These are phyloP conservation scores for Yarrowia keelungensis DNA, from an alignment of 805 yeast species.

Conservation along the genomic window DNA sequence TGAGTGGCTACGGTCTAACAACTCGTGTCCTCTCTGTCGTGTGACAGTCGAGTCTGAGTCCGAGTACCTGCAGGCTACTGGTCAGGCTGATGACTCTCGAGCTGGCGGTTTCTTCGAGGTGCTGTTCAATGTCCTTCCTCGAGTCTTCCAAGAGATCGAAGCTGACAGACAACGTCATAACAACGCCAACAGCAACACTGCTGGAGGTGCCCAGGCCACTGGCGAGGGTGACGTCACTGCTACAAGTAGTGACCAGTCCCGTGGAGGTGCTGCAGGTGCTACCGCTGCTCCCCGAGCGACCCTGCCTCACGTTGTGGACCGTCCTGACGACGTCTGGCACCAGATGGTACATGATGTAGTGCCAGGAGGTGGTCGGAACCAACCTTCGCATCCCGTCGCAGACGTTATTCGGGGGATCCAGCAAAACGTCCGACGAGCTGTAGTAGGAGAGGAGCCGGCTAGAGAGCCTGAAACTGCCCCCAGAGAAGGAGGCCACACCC, in stretches of 20 bases:
- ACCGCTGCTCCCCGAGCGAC: not conserved
- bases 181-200: not conserved
- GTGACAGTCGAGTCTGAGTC: constrained; percentile 55
- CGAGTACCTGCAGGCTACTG: constrained; percentile 43
- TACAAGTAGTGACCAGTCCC: not conserved
- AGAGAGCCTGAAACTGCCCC: not conserved
- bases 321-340: constrained; percentile 2
- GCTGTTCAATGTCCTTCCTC: constrained; percentile 42
- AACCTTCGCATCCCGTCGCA: constrained; percentile 8
- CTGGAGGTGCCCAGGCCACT: not conserved
- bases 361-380: not conserved
- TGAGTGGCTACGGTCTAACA: constrained; percentile 79
- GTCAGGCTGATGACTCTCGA: constrained; percentile 41
- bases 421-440: not conserved
- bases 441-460: not conserved
- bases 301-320: not conserved
- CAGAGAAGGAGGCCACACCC: not conserved
- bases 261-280: not conserved
- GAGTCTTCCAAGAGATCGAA: constrained; percentile 35
- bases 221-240: not conserved
- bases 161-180: constrained; percentile 16
- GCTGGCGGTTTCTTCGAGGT: constrained; percentile 42
- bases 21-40: constrained; percentile 89
- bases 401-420: constrained; percentile 11
- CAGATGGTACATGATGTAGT: not conserved